Conservation (phyloP, 352 stramenopile species). For the Pythium rhizo-oryzae region DNA sequence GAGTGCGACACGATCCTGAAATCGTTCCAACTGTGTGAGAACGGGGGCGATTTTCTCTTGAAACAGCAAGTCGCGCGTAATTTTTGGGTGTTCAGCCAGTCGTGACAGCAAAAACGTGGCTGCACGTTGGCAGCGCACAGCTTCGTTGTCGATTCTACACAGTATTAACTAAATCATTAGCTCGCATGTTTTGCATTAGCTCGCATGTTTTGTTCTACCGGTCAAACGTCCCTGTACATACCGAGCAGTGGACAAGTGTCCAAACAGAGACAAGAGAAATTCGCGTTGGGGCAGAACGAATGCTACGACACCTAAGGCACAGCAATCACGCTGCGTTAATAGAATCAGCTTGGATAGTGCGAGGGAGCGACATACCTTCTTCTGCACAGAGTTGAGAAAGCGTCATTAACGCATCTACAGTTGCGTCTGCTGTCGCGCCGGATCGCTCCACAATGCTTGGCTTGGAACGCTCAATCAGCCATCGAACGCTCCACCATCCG, state of each 20-base stretch:
- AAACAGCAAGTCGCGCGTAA: conserved; percentile 1
- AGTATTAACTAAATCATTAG: neutral
- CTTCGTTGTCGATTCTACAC: neutral
- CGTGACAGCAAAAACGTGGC: conserved; percentile 5
- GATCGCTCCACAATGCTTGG: neutral
- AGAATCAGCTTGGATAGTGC: too few species aligned
- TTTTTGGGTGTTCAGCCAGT: neutral
- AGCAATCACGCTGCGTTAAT: too few species aligned
- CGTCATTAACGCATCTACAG: conserved; percentile 12
- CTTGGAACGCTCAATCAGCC: conserved; percentile 19
- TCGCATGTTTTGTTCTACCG: neutral
- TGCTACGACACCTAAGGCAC: conserved; percentile 10
- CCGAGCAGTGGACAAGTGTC: neutral
- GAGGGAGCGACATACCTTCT: neutral
- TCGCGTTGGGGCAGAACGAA: conserved; percentile 9
- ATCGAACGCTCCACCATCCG: conserved; percentile 22
- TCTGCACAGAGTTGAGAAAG: conserved; percentile 15
- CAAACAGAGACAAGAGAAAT: conserved; percentile 6
- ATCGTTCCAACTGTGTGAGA: neutral
- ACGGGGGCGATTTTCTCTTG: conserved; percentile 6
- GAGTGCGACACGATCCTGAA: conserved; percentile 2
- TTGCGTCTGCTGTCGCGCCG: conserved; percentile 1
- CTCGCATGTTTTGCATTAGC: too few species aligned
- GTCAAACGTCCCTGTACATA: neutral
- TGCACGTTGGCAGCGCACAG: conserved; percentile 1